Base-by-base conservation (phyloP, 345 rosid species). In the Arabis alpina region DNA sequence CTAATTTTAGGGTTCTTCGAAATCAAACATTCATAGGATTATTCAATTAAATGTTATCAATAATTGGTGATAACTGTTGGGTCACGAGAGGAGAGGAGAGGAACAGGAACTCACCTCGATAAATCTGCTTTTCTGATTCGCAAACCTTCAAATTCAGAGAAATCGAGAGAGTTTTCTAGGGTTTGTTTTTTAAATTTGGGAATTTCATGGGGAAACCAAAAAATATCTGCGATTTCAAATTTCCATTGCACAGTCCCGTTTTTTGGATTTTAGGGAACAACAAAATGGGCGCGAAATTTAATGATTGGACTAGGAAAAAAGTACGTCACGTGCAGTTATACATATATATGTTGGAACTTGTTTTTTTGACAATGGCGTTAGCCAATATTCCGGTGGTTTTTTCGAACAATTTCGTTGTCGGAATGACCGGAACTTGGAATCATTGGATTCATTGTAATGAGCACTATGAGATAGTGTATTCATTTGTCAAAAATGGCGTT, bases 21-120 rank as follows among this genome's bases (percentile, higher is more conserved):
- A 41, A 67, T 19, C 9, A n/a, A 40, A 42, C 23, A 63, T 16
- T 66, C 5, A 6, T 34, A 28, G 8, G 8, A 50, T 4, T 51
- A 40, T 41, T 41, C n/a, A 28, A 28, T n/a, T 8, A 3, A 25
- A 7, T 34, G 19, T 8, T 39, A 42, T 3, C 41, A 41, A 53
- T 66, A 16, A 66, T 66, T 66, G 43, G 61, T 43, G 51, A 25
- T 23, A 12, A 66, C 42, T 27, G 41, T 54, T 15, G 2, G 15
- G 34, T 68, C 75, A 53, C 75, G 61, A 40, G 68, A 48, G 2
- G 47, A 71, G 3, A 36, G 39, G 40, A 71, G 3, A 36, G 39
- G 40, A 36, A 36, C 40, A 8, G 10, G 3, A 34, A 43, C 56
- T 11, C 23, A 37, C 70, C 76, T 72, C 56, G 64, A 27, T 12